Evolutionary conservation across 2,329 filamentous ascomycete genomes (phyloP), one percentile per base, ranked within the genome.

Genomic region (Pseudogymnoascus sp.): DNA sequence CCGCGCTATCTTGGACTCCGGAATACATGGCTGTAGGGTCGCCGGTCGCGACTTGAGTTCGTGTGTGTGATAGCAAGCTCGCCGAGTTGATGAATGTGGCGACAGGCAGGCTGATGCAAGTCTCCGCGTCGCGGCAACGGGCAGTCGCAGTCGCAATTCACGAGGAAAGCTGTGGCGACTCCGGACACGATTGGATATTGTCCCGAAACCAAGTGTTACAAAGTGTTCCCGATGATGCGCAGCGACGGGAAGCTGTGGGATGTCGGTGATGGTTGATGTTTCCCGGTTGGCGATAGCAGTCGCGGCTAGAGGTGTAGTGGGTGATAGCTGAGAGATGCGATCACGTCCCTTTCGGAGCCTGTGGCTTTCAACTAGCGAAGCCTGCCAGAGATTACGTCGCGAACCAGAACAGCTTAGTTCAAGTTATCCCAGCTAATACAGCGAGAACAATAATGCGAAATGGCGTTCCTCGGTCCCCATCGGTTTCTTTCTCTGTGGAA

Each of bases 1-100:
- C 89, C 84, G 89, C 89, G 72, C 82, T 80, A 65, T 78, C 73
- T 64, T 60, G 59, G 59, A 41, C 33, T 38, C 59, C 59, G 24
- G 59, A 60, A 41, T 60, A 60, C 59, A 60, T 60, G 59, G 59
- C 35, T 3, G 38, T 38, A 31, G n/a, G 38, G 22, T 40, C 33
- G 33, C 38, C 38, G 22, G 59, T 38, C 59, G 59, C 59, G 59
- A 60, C 26, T 41, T 60, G 59, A 38, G 50, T 33, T 56, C 50
- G 50, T 56, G 16, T 56, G 50, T 31, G 50, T 56, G 50, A 56
- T 56, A 56, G 50, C 50, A 33, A 56, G 50, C 50, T 56, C 33
- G 38, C 59, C 59, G 59, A 60, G 59, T 60, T 60, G 59, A 60
- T 41, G 59, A 24, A 38, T 26, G 38, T 38, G 38, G 59, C 38